These are phyloP conservation scores for Pyronema domesticum DNA, from an alignment of 495 filamentous ascomycete species.

Conservation along the genomic window DNA sequence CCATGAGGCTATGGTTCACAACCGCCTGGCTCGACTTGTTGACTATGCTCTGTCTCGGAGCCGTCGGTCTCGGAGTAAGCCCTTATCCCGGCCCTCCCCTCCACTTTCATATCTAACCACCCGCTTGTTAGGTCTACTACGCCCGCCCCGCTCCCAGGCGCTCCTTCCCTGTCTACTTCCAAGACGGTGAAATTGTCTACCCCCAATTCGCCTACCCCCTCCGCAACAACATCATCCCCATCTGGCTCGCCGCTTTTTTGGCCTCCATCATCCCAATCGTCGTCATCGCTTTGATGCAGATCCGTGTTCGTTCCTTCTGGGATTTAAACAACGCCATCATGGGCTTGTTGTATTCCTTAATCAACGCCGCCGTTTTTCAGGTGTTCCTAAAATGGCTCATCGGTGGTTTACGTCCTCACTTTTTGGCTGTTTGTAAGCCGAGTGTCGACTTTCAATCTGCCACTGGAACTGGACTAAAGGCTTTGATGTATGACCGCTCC, in stretches of 20 bases:
- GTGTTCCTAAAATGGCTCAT: conserved; percentile 37
- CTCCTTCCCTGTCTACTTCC: conserved; percentile 40
- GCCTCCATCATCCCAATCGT: conserved; percentile 28
- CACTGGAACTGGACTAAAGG: conserved; percentile 29
- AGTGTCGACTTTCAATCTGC: conserved; percentile 12
- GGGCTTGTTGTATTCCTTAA: conserved; percentile 42
- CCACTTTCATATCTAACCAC: too few relatives aligned
- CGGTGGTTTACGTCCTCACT: conserved; percentile 35
- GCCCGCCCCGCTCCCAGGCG: conserved; percentile 38
- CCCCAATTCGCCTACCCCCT: conserved; percentile 34
- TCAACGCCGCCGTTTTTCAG: conserved; percentile 38
- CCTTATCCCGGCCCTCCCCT: neutral
- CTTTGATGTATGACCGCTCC: conserved; percentile 33
- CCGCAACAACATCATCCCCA: conserved; percentile 32
- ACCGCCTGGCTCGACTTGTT: conserved; percentile 40
- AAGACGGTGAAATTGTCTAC: conserved; percentile 35
- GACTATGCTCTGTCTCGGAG: conserved; percentile 39
- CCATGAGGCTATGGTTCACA: conserved; percentile 40
- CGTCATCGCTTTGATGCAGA: conserved; percentile 33
- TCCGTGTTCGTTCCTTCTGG: conserved; percentile 47
- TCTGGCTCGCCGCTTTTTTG: conserved; percentile 29
- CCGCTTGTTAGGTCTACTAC: conserved; percentile 41
- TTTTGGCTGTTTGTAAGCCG: conserved; percentile 35
- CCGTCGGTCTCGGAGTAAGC: conserved; percentile 38
- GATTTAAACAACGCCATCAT: conserved; percentile 46